Percentiles rank a stretch among this genome's conserved stretches.
Conservation (phyloP, 176 grass and related monocot genomes). For the Phragmites australis region DNA sequence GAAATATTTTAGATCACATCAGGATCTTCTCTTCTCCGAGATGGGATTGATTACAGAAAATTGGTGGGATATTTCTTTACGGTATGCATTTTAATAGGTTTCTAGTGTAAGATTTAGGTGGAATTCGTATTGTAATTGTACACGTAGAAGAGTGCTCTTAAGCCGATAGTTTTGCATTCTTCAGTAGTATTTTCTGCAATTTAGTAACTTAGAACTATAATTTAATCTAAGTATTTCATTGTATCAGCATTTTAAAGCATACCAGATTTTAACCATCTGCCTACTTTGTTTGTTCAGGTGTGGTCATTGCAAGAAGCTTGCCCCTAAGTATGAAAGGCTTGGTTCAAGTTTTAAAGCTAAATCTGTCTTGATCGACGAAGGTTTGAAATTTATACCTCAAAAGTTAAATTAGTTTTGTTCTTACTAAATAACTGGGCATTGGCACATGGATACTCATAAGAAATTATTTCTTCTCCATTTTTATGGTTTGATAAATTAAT, state of each 20-base stretch:
- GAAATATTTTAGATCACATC: not conserved
- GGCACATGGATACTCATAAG: not conserved
- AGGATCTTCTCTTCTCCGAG: not conserved
- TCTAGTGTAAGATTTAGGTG: not conserved
- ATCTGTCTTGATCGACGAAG: conserved; percentile 72
- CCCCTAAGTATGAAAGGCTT: conserved; percentile 82
- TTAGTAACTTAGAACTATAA: not conserved
- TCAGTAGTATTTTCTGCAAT: not conserved
- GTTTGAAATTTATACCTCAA: not conserved
- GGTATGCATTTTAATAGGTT: not conserved
- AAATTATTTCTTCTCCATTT: not conserved
- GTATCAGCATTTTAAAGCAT: not conserved
- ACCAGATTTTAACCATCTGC: not conserved
- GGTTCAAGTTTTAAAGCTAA: conserved; percentile 83
- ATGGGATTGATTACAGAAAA: not conserved
- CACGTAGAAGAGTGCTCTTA: not conserved
- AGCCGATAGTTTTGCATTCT: not conserved
- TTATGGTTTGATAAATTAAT: conserved; percentile 2
- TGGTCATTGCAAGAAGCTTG: conserved; percentile 89
- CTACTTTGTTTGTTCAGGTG: conserved; percentile 51
- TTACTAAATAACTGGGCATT: not conserved
- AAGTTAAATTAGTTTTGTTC: not conserved
- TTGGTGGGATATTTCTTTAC: not conserved
- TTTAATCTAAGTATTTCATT: not conserved
- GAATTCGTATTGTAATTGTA: not conserved